Conservation (phyloP, 2,329 filamentous ascomycete species). For the Aspergillus vadensis region DNA sequence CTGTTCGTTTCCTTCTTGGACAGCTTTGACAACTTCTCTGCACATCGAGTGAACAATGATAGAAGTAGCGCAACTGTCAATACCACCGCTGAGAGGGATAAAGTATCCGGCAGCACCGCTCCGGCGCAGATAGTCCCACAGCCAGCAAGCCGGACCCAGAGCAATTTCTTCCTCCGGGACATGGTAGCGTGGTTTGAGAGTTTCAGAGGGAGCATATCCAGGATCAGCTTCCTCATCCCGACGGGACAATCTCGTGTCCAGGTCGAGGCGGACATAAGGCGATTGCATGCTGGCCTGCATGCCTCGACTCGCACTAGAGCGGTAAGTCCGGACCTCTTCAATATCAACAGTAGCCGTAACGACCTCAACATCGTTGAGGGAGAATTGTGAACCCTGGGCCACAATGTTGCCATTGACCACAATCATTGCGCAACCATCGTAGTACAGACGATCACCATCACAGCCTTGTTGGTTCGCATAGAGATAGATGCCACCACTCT, state of each 20-base stretch:
- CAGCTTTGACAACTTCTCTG: conserved; percentile 38
- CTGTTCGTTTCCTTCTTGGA: conserved; percentile 43
- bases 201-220: conserved; percentile 47
- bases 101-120: conserved; percentile 42
- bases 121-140: conserved; percentile 54
- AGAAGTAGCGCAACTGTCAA: conserved; percentile 43
- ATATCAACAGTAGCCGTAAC: conserved; percentile 67
- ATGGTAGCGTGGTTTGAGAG: conserved; percentile 57
- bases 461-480: conserved; percentile 66
- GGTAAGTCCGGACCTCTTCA: conserved; percentile 58
- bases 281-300: conserved; percentile 38
- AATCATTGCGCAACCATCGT: conserved; percentile 66
- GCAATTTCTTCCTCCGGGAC: conserved; percentile 69
- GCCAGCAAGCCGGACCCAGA: conserved; percentile 64
- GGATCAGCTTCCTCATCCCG: conserved; percentile 47
- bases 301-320: conserved; percentile 30
- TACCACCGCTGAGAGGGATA: conserved; percentile 43
- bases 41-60: conserved; percentile 46
- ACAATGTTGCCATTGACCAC: conserved; percentile 64
- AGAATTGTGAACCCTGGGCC: conserved; percentile 68
- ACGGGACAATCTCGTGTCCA: conserved; percentile 40
- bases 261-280: conserved; percentile 40
- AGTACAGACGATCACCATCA: conserved; percentile 63
- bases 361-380: conserved; percentile 66
- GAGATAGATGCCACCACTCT: conserved; percentile 52